phyloP scores from a whole-genome alignment of 257 asterid species.

The Orobanche coerulescens region DNA sequence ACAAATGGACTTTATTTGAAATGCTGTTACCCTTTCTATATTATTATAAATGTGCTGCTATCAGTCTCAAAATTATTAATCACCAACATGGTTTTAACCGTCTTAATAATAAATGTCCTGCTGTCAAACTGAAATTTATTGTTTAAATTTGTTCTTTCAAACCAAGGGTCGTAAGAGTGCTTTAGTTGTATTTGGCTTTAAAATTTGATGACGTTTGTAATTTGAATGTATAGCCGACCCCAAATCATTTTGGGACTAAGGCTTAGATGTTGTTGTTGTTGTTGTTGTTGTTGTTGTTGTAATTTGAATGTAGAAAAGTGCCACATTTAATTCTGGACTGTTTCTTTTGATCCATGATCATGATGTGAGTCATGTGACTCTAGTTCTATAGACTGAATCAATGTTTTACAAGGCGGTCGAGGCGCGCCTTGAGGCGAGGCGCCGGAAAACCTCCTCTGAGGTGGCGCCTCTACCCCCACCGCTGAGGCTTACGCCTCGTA shows the following conservation, averaged over 20 bases:
- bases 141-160: not conserved
- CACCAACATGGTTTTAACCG: not conserved
- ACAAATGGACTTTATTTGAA: not conserved
- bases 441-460: too few species aligned
- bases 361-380: not conserved
- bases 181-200: not conserved
- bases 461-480: too few species aligned
- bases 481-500: too few species aligned
- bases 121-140: not conserved
- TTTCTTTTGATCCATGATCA: not conserved
- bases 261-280: too few species aligned
- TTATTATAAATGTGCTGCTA: not conserved
- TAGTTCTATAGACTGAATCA: not conserved
- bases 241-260: too few species aligned
- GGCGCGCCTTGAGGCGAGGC: too few species aligned
- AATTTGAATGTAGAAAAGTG: not conserved
- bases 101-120: not conserved
- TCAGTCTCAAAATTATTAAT: not conserved
- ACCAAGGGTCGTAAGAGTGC: not conserved
- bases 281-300: too few species aligned
- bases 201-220: too few species aligned
- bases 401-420: too few species aligned
- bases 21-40: not conserved
- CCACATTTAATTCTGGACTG: not conserved
- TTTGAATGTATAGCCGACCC: too few species aligned